Percentiles rank a stretch among this genome's conserved stretches.
phyloP scores from a whole-genome alignment of 163 green algal genomes.

The Trebouxia gelatinosa region DNA sequence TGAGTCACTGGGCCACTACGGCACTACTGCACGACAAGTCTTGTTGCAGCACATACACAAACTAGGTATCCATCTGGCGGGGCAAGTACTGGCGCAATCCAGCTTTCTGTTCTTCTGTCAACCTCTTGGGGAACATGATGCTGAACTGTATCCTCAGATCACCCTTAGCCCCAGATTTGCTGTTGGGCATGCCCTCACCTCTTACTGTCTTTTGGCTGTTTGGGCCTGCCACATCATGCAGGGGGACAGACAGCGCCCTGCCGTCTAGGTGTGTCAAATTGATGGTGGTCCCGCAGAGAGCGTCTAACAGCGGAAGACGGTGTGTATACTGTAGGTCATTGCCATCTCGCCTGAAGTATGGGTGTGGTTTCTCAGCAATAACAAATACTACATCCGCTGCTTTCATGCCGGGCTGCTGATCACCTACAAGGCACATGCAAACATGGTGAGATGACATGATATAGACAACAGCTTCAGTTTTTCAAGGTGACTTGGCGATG shows the following conservation, averaged over 20 bases:
- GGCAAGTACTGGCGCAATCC: slow-evolving; percentile 41
- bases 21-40: no score
- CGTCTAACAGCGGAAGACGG: slow-evolving; percentile 64
- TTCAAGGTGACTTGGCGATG: background rate
- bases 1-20: no score
- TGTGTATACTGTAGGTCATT: slow-evolving; percentile 74
- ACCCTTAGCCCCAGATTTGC: slow-evolving; percentile 63
- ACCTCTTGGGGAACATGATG: slow-evolving; percentile 63
- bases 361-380: slow-evolving; percentile 72
- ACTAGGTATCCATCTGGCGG: no score
- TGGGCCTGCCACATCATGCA: slow-evolving; percentile 43
- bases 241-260: slow-evolving; percentile 50
- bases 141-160: slow-evolving; percentile 80
- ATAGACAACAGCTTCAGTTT: background rate
- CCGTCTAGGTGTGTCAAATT: slow-evolving; percentile 66
- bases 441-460: slow-evolving; percentile 2
- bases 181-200: slow-evolving; percentile 86
- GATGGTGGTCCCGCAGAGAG: slow-evolving; percentile 57
- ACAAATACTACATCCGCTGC: slow-evolving; percentile 83
- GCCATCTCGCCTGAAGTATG: slow-evolving; percentile 69
- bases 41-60: no score
- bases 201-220: slow-evolving; percentile 50
- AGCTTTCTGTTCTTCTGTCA: slow-evolving; percentile 47
- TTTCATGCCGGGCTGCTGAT: slow-evolving; percentile 66
- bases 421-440: slow-evolving; percentile 65